These are phyloP conservation scores for Irpex sp. DNA, from an alignment of 1,284 basidiomycete species.

Conservation along the genomic window DNA sequence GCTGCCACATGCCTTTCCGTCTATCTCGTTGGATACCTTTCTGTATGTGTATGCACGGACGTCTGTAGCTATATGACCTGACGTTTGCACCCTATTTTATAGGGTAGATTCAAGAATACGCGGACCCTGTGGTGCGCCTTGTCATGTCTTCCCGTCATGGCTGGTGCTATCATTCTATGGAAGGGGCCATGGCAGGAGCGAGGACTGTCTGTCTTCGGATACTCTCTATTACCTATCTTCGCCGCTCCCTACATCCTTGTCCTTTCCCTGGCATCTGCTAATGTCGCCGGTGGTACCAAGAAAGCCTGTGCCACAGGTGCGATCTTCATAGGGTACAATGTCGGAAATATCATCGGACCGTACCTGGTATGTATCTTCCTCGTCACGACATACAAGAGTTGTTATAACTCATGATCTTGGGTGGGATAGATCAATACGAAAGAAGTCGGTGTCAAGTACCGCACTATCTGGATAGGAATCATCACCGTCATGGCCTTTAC, in stretches of 20 bases:
- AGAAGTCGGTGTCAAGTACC: slow-evolving; percentile 7
- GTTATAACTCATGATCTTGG: neutral
- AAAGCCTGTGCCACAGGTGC: slow-evolving; percentile 11
- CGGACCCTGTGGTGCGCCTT: slow-evolving; percentile 2
- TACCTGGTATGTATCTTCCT: slow-evolving; percentile 3
- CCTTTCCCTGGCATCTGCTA: slow-evolving; percentile 3
- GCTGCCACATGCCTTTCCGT: slow-evolving; percentile 9
- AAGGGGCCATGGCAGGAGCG: slow-evolving; percentile 8
- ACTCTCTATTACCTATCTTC: slow-evolving; percentile 11
- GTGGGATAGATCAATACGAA: slow-evolving; percentile 4
- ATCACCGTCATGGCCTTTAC: slow-evolving; percentile 10
- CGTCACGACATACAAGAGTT: neutral
- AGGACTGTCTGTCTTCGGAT: slow-evolving; percentile 9
- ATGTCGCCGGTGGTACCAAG: slow-evolving; percentile 10
- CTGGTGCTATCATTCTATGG: slow-evolving; percentile 11
- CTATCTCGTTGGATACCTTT: slow-evolving; percentile 8
- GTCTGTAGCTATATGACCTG: neutral
- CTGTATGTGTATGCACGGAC: neutral
- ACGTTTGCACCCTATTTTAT: neutral
- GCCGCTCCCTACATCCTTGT: slow-evolving; percentile 10
- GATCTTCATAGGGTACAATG: slow-evolving; percentile 12
- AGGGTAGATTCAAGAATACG: slow-evolving; percentile 9
- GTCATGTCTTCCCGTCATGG: slow-evolving; percentile 9
- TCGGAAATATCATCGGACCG: slow-evolving; percentile 12
- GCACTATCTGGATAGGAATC: slow-evolving; percentile 10